Evolutionary conservation across 78 protist species (phyloP), one percentile per base, ranked within the genome.

Genomic region (Dictyostelium capitatum): DNA sequence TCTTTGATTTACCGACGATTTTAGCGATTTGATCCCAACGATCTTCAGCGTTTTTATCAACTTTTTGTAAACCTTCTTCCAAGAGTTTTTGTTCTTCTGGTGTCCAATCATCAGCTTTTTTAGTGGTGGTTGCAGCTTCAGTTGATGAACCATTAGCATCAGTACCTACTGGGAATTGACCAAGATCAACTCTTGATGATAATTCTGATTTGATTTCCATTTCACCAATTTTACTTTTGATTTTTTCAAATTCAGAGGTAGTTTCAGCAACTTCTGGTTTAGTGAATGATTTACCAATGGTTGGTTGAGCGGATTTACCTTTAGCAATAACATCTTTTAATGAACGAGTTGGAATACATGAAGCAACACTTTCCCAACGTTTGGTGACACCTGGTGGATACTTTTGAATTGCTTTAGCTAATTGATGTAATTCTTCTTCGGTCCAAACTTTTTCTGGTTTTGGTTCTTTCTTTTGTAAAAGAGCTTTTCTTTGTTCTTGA

Each of bases 381-480:
- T 92, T 78, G 47, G 17, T 48, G 15, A 46, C 19, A 64, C 94
- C 94, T 37, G 75, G 84, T 50, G 96, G 97, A 74, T 28, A 94
- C 47, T 90, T 90, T 67, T 95, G 84, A 10, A 96, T 81, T 43
- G 97, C 97, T 54, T 94, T 96, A 41, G 97, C 83, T 54, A 96
- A 80, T 80, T 57, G 89, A 8, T 95, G 54, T 20, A 81, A 43
- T 91, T 96, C 97, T 6, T 95, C 92, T 48, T 81, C 94, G 3
- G 97, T 92, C 97, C 97, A 96, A 6, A 83, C 51, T 37, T 28
- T 89, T 15, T 89, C 79, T 28, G 25, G 50, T 70, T 73, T 30
- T 12, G 67, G 62, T 47, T 65, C 96, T 67, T 67, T 67, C 8
- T 79, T 57, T 20, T 69, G 54, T 19, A 50, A 43, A 9, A 41